These are phyloP conservation scores for Hagleromyces aurorensis DNA, from an alignment of 805 yeast species.

Conservation along the genomic window DNA sequence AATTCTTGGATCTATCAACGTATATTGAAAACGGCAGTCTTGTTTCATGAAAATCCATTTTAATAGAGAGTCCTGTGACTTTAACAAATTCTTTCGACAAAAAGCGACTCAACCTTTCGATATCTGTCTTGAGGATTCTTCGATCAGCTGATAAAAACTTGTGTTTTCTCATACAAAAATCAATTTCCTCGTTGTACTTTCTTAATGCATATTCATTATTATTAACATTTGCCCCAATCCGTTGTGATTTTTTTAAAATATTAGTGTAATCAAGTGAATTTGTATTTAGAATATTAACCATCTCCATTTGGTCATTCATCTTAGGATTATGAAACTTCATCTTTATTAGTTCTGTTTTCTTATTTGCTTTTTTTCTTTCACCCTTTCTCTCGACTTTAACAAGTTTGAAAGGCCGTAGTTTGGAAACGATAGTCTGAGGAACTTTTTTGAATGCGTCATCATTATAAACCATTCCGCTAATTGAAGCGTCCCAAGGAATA, in stretches of 20 bases:
- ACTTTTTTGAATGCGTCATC: conserved; percentile 30
- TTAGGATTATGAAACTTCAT: conserved; percentile 29
- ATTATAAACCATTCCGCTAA: conserved; percentile 31
- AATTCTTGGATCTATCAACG: conserved; percentile 15
- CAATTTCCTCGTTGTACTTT: conserved; percentile 12
- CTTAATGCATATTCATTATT: conserved; percentile 7
- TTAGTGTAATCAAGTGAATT: conserved; percentile 5
- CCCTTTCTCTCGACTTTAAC: conserved; percentile 71
- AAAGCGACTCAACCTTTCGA: conserved; percentile 16
- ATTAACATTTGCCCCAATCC: conserved; percentile 3
- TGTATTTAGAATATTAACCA: conserved; percentile 21
- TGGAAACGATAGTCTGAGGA: conserved; percentile 32
- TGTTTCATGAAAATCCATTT: conserved; percentile 13
- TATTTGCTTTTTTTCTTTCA: conserved; percentile 68
- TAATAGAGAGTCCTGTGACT: conserved; percentile 18
- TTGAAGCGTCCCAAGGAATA: conserved; percentile 36
- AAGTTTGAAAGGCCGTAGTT: conserved; percentile 32
- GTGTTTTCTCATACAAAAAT: conserved; percentile 15
- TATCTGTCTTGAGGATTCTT: conserved; percentile 14
- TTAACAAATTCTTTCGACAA: conserved; percentile 21
- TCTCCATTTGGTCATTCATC: conserved; percentile 26
- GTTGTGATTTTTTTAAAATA: conserved; percentile 3
- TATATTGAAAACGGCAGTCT: conserved; percentile 22
- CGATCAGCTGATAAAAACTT: conserved; percentile 26
- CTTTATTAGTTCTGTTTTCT: conserved; percentile 53